Percentiles rank a stretch among this genome's conserved stretches.
Conservation (phyloP, 192 early-diverging fungal genomes). For the Umbelopsis ramanniana region DNA sequence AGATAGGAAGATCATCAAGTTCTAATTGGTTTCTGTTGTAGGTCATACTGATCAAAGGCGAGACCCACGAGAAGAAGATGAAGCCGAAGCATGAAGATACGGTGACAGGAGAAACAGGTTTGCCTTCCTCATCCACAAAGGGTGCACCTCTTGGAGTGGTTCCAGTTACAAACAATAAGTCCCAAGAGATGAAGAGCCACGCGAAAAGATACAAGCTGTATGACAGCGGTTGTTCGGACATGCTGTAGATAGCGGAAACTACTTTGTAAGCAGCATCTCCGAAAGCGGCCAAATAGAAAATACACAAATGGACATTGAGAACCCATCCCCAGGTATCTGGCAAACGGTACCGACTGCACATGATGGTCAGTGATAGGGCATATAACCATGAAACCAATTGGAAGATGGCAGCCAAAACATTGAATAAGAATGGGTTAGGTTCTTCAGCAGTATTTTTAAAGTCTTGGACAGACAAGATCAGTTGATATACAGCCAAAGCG, state of each 20-base stretch:
- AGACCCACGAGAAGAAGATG: slow-evolving; percentile 29
- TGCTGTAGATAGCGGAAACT: neutral
- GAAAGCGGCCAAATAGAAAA: slow-evolving; percentile 32
- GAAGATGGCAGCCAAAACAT: slow-evolving; percentile 13
- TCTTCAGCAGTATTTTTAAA: neutral
- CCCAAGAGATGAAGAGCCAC: slow-evolving; percentile 2
- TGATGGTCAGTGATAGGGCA: slow-evolving; percentile 23
- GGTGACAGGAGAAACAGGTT: slow-evolving; percentile 24
- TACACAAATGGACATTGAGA: slow-evolving; percentile 38
- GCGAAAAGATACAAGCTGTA: slow-evolving; percentile 22
- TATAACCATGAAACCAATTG: slow-evolving; percentile 35
- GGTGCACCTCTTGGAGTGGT: slow-evolving; percentile 37
- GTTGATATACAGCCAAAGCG: neutral
- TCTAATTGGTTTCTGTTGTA: slow-evolving; percentile 20
- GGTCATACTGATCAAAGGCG: slow-evolving; percentile 31
- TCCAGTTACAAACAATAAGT: slow-evolving; percentile 28
- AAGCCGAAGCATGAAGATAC: slow-evolving; percentile 39
- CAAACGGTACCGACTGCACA: slow-evolving; percentile 32
- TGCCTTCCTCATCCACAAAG: slow-evolving; percentile 27
- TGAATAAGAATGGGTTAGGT: neutral
- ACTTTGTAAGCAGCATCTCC: slow-evolving; percentile 17
- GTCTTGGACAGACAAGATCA: neutral
- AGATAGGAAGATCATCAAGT: slow-evolving; percentile 30
- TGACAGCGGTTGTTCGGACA: neutral
- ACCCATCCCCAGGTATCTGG: slow-evolving; percentile 37